Conservation (phyloP, 2,329 filamentous ascomycete species). For the Aspergillus sclerotialis region DNA sequence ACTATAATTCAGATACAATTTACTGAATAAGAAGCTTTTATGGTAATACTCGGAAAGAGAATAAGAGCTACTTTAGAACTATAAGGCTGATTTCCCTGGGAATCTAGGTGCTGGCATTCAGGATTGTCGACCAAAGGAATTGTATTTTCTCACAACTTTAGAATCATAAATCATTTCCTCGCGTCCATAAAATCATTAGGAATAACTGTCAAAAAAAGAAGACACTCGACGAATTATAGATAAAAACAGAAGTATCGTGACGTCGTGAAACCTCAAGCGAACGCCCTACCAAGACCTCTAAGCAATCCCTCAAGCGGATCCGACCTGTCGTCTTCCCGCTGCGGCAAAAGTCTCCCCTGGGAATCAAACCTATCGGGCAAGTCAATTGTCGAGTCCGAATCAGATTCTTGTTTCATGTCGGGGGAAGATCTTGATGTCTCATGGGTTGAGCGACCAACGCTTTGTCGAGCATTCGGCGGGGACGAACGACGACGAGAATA, state of each 20-base stretch:
- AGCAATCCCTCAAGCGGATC: slow-evolving; percentile 31
- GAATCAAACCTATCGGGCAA: slow-evolving; percentile 39
- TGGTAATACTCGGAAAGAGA: too few species aligned
- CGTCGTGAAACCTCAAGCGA: slow-evolving; percentile 15
- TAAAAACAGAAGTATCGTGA: slow-evolving; percentile 3
- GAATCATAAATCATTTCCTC: too few species aligned
- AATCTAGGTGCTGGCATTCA: too few species aligned
- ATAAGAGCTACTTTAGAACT: too few species aligned
- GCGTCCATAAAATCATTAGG: too few species aligned
- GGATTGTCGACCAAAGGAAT: too few species aligned
- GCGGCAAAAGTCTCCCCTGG: slow-evolving; percentile 30
- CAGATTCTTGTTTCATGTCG: slow-evolving; percentile 13
- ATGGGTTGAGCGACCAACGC: too few species aligned
- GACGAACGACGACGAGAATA: slow-evolving; percentile 17
- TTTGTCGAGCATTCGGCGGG: slow-evolving; percentile 11
- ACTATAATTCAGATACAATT: too few species aligned
- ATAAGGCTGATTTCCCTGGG: too few species aligned
- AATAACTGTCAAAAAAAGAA: not conserved
- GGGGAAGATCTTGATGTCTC: not conserved
- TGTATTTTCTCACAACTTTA: too few species aligned
- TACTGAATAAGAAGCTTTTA: too few species aligned
- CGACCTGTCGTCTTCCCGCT: slow-evolving; percentile 15
- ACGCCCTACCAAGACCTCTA: slow-evolving; percentile 19
- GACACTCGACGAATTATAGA: not conserved
- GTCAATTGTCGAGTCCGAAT: slow-evolving; percentile 39